These are phyloP conservation scores for Verticillium nonalfalfae DNA, from an alignment of 2,329 filamentous ascomycete species.

Conservation along the genomic window DNA sequence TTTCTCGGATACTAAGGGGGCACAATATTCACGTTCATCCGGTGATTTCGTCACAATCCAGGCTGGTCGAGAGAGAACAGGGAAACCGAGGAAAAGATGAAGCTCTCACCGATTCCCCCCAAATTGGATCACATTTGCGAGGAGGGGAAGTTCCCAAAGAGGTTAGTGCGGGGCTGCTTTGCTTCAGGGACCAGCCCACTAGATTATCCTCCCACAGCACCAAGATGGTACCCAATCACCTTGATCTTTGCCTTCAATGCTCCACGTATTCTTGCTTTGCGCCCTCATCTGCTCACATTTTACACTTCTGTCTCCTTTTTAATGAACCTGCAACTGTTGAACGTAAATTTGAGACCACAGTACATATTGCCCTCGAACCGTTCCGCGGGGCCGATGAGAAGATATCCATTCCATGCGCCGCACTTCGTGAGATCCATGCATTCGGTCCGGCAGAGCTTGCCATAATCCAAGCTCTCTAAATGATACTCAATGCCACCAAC, in stretches of 20 bases:
- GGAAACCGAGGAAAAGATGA: background rate
- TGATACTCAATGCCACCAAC: background rate
- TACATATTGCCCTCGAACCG: background rate
- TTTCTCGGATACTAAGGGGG: background rate
- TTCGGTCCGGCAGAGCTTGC: background rate
- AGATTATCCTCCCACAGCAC: background rate
- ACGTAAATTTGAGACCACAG: background rate
- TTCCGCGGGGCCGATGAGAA: background rate
- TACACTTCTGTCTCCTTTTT: too few species aligned
- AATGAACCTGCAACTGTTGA: too few species aligned
- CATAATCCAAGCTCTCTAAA: background rate
- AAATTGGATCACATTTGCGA: background rate
- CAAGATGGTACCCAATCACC: too few species aligned
- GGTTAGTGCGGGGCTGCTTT: background rate
- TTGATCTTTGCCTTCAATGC: too few species aligned
- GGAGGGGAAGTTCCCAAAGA: background rate
- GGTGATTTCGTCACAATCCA: background rate
- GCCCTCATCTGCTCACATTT: too few species aligned
- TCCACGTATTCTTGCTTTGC: too few species aligned
- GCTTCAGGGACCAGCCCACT: background rate
- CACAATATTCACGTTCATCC: background rate
- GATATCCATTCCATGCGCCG: background rate
- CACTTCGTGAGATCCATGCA: background rate
- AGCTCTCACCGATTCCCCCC: background rate
- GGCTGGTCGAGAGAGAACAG: background rate